phyloP scores from a whole-genome alignment of 2,329 filamentous ascomycete species.

The Coleophoma cylindrospora region DNA sequence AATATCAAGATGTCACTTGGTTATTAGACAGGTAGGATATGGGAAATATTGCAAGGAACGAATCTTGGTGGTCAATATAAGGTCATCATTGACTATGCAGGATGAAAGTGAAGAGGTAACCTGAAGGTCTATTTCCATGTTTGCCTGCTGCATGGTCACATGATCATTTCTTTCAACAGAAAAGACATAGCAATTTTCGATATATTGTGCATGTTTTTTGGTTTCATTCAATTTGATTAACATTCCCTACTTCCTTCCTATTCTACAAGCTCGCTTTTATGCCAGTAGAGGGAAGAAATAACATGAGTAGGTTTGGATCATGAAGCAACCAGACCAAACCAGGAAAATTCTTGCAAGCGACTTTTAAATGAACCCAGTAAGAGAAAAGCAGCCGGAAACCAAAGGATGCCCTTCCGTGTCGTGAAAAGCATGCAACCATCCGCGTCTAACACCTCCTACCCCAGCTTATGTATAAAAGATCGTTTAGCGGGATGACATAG shows the following conservation, averaged over 20 bases:
- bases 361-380: slow-evolving; percentile 25
- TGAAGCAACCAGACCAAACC: slow-evolving; percentile 18
- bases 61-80: too few relatives aligned
- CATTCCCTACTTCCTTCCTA: slow-evolving; percentile 20
- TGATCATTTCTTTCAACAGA: too few relatives aligned
- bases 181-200: not conserved
- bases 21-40: too few relatives aligned
- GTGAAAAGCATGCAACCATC: slow-evolving; percentile 22
- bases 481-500: slow-evolving; percentile 79
- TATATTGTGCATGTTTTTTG: slow-evolving; percentile 2
- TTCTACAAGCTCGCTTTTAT: slow-evolving; percentile 28
- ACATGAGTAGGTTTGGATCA: slow-evolving; percentile 18
- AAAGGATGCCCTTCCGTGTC: slow-evolving; percentile 26
- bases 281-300: slow-evolving; percentile 23
- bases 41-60: too few relatives aligned
- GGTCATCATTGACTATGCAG: too few relatives aligned
- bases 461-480: slow-evolving; percentile 15
- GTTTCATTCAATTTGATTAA: slow-evolving; percentile 23
- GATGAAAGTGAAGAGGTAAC: too few relatives aligned
- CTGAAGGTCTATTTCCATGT: too few relatives aligned
- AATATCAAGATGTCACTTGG: too few relatives aligned
- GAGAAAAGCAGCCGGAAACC: slow-evolving; percentile 20
- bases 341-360: slow-evolving; percentile 23
- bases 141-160: too few relatives aligned
- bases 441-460: slow-evolving; percentile 15